Evolutionary conservation across 2,329 filamentous ascomycete genomes (phyloP).

Genomic region (Aspergillus neotritici): DNA sequence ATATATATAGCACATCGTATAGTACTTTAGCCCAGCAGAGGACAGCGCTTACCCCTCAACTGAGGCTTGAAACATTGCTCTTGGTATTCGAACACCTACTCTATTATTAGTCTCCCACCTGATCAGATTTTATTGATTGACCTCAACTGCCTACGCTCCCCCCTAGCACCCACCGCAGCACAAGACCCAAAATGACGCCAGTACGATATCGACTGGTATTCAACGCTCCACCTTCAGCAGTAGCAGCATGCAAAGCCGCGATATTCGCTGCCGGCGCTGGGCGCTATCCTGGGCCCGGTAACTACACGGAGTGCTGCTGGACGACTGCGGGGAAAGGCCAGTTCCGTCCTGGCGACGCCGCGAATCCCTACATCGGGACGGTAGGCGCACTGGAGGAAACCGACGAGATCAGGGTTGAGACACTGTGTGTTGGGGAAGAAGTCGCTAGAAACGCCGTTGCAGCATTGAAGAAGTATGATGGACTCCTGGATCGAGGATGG

Average conservation of each 20-base stretch:
- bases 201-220: background rate
- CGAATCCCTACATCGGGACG: slow-evolving; percentile 10
- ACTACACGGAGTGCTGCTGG: slow-evolving; percentile 16
- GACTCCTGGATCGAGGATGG: too few species aligned
- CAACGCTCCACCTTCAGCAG: slow-evolving; percentile 8
- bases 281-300: slow-evolving; percentile 11
- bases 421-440: slow-evolving; percentile 12
- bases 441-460: slow-evolving; percentile 10
- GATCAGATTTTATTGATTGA: too few species aligned
- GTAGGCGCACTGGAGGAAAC: slow-evolving; percentile 10
- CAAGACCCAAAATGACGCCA: too few species aligned
- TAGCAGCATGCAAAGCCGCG: slow-evolving; percentile 11
- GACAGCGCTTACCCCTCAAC: too few species aligned
- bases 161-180: too few species aligned
- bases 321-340: slow-evolving; percentile 9
- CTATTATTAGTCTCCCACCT: too few species aligned
- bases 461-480: slow-evolving; percentile 10
- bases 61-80: too few species aligned
- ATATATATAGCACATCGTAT: too few species aligned
- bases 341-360: slow-evolving; percentile 10
- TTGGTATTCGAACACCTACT: too few species aligned
- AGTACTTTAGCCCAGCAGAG: too few species aligned
- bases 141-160: too few species aligned
- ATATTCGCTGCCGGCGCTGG: slow-evolving; percentile 14
- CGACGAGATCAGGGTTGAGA: slow-evolving; percentile 13